Evolutionary conservation across 805 yeast species (phyloP), one percentile per base, ranked within the genome.

Genomic region (Cyberlindnera misumaiensis): DNA sequence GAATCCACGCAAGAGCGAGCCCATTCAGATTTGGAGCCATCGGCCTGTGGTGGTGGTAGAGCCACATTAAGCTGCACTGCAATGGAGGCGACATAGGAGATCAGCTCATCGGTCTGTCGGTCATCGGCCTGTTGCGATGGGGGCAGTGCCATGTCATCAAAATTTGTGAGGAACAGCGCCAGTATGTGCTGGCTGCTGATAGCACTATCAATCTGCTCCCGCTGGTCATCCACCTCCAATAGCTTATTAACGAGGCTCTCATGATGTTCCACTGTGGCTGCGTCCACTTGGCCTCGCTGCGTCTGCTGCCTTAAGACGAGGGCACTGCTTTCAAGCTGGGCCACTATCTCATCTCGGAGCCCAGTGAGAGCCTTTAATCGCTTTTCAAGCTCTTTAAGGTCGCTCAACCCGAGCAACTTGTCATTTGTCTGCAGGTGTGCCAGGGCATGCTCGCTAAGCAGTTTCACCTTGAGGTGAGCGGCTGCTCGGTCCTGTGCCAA

Each of bases 1-100:
- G 51, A 32, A 33, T 52, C 55, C 3, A 55, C 25, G 30, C 58
- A 55, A 6, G 42, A 39, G 39, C 52, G 52, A 2, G 56, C 52
- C 59, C 59, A 55, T 38, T 45, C 37, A 1, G 39, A 30, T 34
- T 47, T 45, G 14, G 29, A 17, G 9, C 38, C 37, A 4, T 45
- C 45, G 4, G 47, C 41, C 11, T 34, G 33, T 16, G 58, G 56
- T 3, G 47, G 34, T 3, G 59, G 59, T 8, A 53, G 31, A 1
- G 32, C 3, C 4, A 53, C 38, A 30, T 48, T 48, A 34, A 48
- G 46, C 30, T 55, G 58, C 3, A 51, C 59, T 0, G 58, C 56
- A 31, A 30, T 14, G 1, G 59, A 51, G 2, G 50, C 57, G 26
- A 55, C 46, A 30, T 53, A 46, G 5, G 56, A 49, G 33, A 55